phyloP scores from a whole-genome alignment of 73 alveolate species.

The Tetrahymena thermophila region DNA sequence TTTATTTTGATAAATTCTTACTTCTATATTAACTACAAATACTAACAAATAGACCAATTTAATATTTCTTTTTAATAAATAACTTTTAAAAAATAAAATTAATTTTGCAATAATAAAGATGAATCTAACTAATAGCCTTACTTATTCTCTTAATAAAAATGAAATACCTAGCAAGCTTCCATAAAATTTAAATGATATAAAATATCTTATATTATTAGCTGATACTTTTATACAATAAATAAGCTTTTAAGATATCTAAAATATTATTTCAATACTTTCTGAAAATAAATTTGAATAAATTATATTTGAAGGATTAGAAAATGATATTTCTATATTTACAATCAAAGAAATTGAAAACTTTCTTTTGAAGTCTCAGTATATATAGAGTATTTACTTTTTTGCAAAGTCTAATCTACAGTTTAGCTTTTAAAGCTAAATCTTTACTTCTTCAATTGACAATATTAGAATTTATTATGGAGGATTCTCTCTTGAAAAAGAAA shows the following conservation, averaged over 20 bases:
- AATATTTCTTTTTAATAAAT: too few species aligned
- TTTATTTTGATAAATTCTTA: background rate
- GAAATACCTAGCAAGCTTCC: too few species aligned
- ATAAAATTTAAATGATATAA: too few species aligned
- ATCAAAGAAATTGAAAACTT: background rate
- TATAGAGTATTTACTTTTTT: background rate
- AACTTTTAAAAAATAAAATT: too few species aligned
- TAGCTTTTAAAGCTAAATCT: background rate
- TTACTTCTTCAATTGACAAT: background rate
- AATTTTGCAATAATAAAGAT: too few species aligned
- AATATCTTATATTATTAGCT: background rate
- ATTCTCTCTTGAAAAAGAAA: too few species aligned
- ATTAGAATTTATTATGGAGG: background rate
- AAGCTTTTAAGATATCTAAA: background rate
- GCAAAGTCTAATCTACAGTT: background rate
- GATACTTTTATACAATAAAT: background rate
- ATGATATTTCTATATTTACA: background rate
- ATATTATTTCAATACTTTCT: background rate
- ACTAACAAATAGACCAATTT: too few species aligned
- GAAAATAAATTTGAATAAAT: background rate
- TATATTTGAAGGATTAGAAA: background rate
- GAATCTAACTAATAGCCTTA: background rate
- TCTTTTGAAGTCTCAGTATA: background rate
- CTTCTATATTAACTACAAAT: background rate
- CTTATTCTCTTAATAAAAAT: background rate